phyloP scores from a whole-genome alignment of 805 yeast species.

The Cyberlindnera misumaiensis region DNA sequence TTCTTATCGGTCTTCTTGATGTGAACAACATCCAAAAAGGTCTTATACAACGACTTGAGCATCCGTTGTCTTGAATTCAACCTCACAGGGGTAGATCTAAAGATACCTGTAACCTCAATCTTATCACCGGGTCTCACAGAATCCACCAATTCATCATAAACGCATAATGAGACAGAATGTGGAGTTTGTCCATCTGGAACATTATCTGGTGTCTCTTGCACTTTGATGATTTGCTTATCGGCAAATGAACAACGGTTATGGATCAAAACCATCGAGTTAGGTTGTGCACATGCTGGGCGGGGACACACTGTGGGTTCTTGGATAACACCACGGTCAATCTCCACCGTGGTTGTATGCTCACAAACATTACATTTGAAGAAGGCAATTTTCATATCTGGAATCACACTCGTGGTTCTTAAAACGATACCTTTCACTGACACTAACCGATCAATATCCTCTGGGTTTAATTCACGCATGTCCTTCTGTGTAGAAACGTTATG shows the following conservation, averaged over 20 bases:
- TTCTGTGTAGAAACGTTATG: constrained; percentile 64
- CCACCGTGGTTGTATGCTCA: constrained; percentile 86
- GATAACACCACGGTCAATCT: constrained; percentile 90
- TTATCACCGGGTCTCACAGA: constrained; percentile 95
- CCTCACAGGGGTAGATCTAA: constrained; percentile 87
- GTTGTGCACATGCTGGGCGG: constrained; percentile 74
- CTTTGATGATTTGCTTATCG: constrained; percentile 88
- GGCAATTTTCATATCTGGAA: constrained; percentile 97
- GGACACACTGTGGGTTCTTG: constrained; percentile 93
- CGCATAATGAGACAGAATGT: constrained; percentile 88
- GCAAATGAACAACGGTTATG: constrained; percentile 92
- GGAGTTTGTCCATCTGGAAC: constrained; percentile 99
- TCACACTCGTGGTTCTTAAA: constrained; percentile 79
- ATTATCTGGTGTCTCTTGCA: constrained; percentile 93
- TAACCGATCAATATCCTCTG: constrained; percentile 88
- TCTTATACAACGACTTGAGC: constrained; percentile 77
- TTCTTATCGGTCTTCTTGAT: constrained; percentile 78
- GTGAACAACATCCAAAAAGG: constrained; percentile 92
- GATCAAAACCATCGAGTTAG: constrained; percentile 81
- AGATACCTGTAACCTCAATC: constrained; percentile 91
- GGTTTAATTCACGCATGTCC: constrained; percentile 91
- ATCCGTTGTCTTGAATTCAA: constrained; percentile 81
- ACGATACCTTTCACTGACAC: constrained; percentile 89
- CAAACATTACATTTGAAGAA: constrained; percentile 94
- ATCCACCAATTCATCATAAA: constrained; percentile 93